These are phyloP conservation scores for Fusarium sp. DNA, from an alignment of 2,329 filamentous ascomycete genomes.

Conservation along the genomic window DNA sequence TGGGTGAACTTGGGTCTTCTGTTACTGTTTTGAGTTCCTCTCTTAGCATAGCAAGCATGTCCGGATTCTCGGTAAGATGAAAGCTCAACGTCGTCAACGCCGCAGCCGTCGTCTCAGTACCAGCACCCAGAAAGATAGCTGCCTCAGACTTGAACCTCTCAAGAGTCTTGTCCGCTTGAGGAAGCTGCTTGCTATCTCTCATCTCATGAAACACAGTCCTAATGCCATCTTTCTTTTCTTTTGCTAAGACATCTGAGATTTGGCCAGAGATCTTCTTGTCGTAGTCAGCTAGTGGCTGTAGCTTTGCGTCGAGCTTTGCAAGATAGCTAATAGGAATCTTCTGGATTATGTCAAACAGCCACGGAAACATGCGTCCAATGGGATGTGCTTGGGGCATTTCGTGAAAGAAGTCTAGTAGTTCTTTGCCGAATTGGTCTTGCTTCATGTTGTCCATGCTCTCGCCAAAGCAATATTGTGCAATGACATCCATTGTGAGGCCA, in stretches of 20 bases:
- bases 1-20: background rate
- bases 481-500: background rate
- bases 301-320: background rate
- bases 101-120: background rate
- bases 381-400: constrained; percentile 7
- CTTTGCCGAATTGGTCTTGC: background rate
- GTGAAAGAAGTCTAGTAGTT: background rate
- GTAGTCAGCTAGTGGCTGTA: background rate
- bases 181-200: constrained; percentile 4
- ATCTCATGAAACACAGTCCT: background rate
- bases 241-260: background rate
- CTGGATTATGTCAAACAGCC: background rate
- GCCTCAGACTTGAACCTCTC: constrained; percentile 1
- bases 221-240: background rate
- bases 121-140: background rate
- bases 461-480: background rate
- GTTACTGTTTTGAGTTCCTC: background rate
- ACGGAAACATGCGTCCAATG: background rate
- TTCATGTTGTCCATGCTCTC: constrained; percentile 5
- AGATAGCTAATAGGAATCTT: background rate
- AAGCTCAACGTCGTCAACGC: background rate
- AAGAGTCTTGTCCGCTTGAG: background rate
- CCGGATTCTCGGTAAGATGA: background rate
- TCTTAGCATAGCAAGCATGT: background rate
- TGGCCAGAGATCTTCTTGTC: constrained; percentile 1